These are phyloP conservation scores for Fusarium abutilonis DNA, from an alignment of 2,329 filamentous ascomycete species.

Conservation along the genomic window DNA sequence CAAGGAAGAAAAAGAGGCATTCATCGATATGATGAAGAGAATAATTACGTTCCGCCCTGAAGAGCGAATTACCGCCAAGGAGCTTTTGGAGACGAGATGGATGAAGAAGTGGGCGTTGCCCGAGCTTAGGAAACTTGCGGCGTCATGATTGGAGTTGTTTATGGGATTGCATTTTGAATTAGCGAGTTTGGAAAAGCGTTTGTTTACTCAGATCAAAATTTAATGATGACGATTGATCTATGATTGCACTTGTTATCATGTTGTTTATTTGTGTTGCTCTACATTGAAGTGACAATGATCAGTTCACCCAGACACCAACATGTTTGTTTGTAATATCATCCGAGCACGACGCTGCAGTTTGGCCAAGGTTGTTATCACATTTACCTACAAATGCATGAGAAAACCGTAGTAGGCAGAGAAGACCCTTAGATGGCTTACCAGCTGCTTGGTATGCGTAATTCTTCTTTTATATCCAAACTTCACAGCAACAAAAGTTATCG, in stretches of 20 bases:
- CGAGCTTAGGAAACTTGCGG: conserved; percentile 24
- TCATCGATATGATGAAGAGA: conserved; percentile 37
- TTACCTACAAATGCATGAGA: too few species aligned
- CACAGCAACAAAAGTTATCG: too few species aligned
- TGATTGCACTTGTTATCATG: neutral
- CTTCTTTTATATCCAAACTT: too few species aligned
- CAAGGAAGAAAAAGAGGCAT: conserved; percentile 31
- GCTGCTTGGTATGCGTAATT: too few species aligned
- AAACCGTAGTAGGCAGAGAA: too few species aligned
- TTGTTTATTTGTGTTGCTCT: too few species aligned
- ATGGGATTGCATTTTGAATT: conserved; percentile 14
- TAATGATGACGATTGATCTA: neutral
- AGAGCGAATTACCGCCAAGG: conserved; percentile 21
- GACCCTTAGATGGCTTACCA: too few species aligned
- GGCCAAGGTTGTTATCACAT: too few species aligned
- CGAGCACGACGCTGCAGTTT: too few species aligned
- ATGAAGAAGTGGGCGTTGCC: conserved; percentile 38
- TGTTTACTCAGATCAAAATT: neutral
- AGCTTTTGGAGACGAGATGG: conserved; percentile 32
- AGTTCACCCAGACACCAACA: too few species aligned
- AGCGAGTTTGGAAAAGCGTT: conserved; percentile 29
- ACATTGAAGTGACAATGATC: too few species aligned
- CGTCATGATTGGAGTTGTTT: conserved; percentile 15
- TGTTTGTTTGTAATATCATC: too few species aligned
- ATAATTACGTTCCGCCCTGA: conserved; percentile 36